These are phyloP conservation scores for Wickerhamomyces chambardii DNA, from an alignment of 805 yeast genomes.

Conservation along the genomic window DNA sequence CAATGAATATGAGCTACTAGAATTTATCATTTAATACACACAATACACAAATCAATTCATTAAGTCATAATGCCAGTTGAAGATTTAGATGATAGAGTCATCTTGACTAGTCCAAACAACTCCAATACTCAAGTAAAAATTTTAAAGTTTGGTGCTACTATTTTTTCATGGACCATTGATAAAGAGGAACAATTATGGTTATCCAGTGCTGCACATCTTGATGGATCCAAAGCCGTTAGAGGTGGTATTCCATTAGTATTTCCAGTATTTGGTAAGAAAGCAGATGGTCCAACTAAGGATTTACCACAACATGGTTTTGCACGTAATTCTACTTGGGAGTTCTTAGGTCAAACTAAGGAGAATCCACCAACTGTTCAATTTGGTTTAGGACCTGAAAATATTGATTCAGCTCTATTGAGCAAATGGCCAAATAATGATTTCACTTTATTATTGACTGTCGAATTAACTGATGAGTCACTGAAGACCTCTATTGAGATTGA, in stretches of 20 bases:
- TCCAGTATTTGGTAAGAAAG: slow-evolving; percentile 81
- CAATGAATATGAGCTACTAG: no score
- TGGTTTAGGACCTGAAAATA: slow-evolving; percentile 81
- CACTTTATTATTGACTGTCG: slow-evolving; percentile 63
- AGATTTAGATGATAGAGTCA: slow-evolving; percentile 54
- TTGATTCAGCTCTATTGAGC: slow-evolving; percentile 60
- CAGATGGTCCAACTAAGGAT: slow-evolving; percentile 45
- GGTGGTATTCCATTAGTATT: slow-evolving; percentile 97
- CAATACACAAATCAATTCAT: neutral
- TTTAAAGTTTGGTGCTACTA: slow-evolving; percentile 83
- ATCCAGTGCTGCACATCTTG: slow-evolving; percentile 68
- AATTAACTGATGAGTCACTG: slow-evolving; percentile 47
- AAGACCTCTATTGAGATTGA: slow-evolving; percentile 67
- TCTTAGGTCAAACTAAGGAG: slow-evolving; percentile 73
- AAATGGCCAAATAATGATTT: slow-evolving; percentile 53
- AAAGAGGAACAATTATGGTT: slow-evolving; percentile 83
- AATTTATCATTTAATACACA: no score
- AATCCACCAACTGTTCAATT: slow-evolving; percentile 78
- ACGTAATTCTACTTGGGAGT: slow-evolving; percentile 86
- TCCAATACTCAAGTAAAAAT: slow-evolving; percentile 52
- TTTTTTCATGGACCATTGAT: slow-evolving; percentile 68
- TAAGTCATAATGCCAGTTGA: slow-evolving; percentile 46
- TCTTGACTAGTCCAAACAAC: slow-evolving; percentile 45
- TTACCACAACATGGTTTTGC: slow-evolving; percentile 98
- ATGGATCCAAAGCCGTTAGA: slow-evolving; percentile 90